Conservation (phyloP, 2,329 filamentous ascomycete species). For the Pyrenophora graminea region DNA sequence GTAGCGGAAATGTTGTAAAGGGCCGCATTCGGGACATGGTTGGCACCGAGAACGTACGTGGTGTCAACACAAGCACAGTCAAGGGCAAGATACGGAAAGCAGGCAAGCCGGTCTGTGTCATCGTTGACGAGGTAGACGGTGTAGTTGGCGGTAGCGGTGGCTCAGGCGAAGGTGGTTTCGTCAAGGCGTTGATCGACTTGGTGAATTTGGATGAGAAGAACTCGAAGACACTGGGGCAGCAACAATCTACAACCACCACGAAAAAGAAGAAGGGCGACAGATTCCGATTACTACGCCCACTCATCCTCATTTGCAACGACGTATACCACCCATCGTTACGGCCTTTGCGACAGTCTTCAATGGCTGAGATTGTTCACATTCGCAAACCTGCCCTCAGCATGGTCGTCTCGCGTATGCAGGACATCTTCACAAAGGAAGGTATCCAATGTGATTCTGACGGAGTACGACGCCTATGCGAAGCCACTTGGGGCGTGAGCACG, state of each 20-base stretch:
- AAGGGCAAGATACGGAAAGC: conserved; percentile 67
- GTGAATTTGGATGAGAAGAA: conserved; percentile 87
- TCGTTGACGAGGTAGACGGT: conserved; percentile 96
- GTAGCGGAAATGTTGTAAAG: conserved; percentile 86
- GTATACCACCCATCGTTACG: conserved; percentile 89
- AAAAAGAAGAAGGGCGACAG: conserved; percentile 78
- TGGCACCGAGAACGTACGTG: conserved; percentile 89
- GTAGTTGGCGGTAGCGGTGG: conserved; percentile 74
- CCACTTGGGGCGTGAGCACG: conserved; percentile 77
- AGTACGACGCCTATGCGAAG: conserved; percentile 80
- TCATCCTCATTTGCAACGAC: conserved; percentile 97
- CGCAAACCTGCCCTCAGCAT: conserved; percentile 87
- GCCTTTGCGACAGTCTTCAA: conserved; percentile 78
- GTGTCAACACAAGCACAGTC: conserved; percentile 61
- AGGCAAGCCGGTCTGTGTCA: conserved; percentile 85
- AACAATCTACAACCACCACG: conserved; percentile 36
- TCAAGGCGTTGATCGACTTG: conserved; percentile 91
- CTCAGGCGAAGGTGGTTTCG: conserved; percentile 84
- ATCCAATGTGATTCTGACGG: conserved; percentile 88
- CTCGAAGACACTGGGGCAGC: conserved; percentile 47
- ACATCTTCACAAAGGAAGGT: conserved; percentile 85
- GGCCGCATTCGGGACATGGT: conserved; percentile 89
- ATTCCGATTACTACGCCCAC: conserved; percentile 82
- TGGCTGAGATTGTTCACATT: conserved; percentile 90
- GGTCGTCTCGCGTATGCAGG: conserved; percentile 78